Base-by-base conservation (phyloP, 441 rosid species). In the Biscutella auriculata region DNA sequence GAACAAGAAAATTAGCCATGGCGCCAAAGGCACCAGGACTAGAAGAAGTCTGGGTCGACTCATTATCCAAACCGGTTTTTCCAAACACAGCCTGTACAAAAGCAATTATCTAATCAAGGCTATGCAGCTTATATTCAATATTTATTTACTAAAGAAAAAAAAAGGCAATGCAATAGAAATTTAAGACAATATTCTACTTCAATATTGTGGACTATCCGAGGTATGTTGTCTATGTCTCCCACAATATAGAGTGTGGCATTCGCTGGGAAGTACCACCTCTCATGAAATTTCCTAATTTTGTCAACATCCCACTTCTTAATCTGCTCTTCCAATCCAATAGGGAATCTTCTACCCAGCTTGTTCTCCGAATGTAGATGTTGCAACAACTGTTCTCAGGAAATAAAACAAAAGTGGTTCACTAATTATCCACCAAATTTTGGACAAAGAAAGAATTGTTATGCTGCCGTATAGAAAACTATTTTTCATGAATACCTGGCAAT, bases 271-370 rank as follows among this genome's bases (percentile, higher is more conserved):
- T 94, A 94, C 99, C 99, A 94, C 14, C 92, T 85, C 67, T 94
- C 99, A 71, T 94, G 99, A 73, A 90, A 94, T 71, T 94, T 90
- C 79, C 92, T 85, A 58, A 94, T 94, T 77, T 85, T 90, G 74
- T 94, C 99, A 23, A 88, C 95, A 76, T 94, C 99, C 99, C 97
- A 94, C 72, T 87, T 90, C 87, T 87, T 85, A 74, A 90, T 94
- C 77, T 94, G 97, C 79, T 87, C 96, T 69, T 90, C 97, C 66
- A 94, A 68, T 69, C 99, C 99, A 75, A 90, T 94, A 26, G 99
- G 99, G 74, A 94, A 90, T 77, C 97, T 84, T 83, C 76, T 76
- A 79, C 99, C 89, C 57, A 94, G 79, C 85, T 90, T 94, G 85
- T 94, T 94, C 72, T 94, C 99, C 40, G 97, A 94, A 78, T 94